A percentile compares a stretch with the other conserved stretches of the same genome.
Conservation (phyloP, 2,329 filamentous ascomycete genomes). For the Tolypocladium paradoxum region DNA sequence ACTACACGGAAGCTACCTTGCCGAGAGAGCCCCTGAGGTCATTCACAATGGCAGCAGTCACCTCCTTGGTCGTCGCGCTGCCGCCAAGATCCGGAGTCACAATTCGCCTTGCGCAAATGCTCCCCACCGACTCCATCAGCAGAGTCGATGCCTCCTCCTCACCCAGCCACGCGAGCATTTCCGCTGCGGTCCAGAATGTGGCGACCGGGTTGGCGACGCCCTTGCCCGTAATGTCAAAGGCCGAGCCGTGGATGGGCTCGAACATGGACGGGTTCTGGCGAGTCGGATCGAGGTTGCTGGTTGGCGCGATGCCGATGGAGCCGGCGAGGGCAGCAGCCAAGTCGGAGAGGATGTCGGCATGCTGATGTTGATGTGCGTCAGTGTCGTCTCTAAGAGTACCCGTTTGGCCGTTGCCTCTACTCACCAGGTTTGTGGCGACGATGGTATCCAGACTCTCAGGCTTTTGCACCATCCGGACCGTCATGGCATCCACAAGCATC, state of each 20-base stretch:
- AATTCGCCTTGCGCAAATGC: slow-evolving; percentile 39
- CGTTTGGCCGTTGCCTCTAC: neutral
- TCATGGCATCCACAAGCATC: slow-evolving; percentile 58
- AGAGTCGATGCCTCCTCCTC: slow-evolving; percentile 37
- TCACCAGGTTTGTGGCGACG: slow-evolving; percentile 47
- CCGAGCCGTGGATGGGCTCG: slow-evolving; percentile 59
- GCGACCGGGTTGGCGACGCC: slow-evolving; percentile 62
- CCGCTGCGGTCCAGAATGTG: slow-evolving; percentile 47
- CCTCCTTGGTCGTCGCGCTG: slow-evolving; percentile 22
- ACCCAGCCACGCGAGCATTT: slow-evolving; percentile 48
- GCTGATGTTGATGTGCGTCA: slow-evolving; percentile 6
- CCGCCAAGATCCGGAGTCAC: slow-evolving; percentile 44
- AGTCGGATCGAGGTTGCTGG: slow-evolving; percentile 54
- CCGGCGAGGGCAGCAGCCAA: slow-evolving; percentile 60
- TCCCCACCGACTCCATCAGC: slow-evolving; percentile 41
- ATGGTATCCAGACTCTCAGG: slow-evolving; percentile 51
- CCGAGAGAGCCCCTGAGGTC: neutral
- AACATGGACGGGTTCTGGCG: slow-evolving; percentile 43
- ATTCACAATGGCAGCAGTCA: slow-evolving; percentile 20
- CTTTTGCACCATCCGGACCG: slow-evolving; percentile 50
- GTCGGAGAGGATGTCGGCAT: slow-evolving; percentile 60
- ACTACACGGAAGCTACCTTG: no score
- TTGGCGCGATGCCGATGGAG: slow-evolving; percentile 63
- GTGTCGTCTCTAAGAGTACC: neutral
- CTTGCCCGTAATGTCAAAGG: slow-evolving; percentile 62